Conservation (phyloP, 371 early-diverging fungal genomes). For the Basidiobolus heterosporus region DNA sequence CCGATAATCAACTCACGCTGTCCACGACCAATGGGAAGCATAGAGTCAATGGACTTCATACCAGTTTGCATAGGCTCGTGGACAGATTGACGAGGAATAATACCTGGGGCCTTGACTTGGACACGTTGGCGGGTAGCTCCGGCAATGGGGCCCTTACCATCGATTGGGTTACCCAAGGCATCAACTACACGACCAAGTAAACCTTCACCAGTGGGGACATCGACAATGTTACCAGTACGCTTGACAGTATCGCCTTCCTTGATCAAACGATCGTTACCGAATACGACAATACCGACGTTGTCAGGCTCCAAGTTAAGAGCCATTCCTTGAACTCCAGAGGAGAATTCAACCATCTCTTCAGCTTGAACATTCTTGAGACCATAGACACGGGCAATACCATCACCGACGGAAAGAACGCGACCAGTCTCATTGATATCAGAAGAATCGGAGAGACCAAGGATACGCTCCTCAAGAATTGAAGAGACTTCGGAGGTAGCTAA, state of each 20-base stretch:
- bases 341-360: slow-evolving; percentile 98
- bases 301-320: slow-evolving; percentile 93
- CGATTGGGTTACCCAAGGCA: slow-evolving; percentile 92
- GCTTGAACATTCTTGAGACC: slow-evolving; percentile 94
- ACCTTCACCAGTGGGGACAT: slow-evolving; percentile 81
- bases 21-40: slow-evolving; percentile 96
- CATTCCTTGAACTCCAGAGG: slow-evolving; percentile 92
- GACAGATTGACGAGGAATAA: slow-evolving; percentile 91
- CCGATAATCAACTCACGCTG: slow-evolving; percentile 97
- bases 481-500: slow-evolving; percentile 65
- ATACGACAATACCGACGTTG: slow-evolving; percentile 96
- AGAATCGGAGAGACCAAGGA: slow-evolving; percentile 56
- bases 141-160: slow-evolving; percentile 86
- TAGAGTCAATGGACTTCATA: slow-evolving; percentile 94
- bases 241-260: slow-evolving; percentile 94
- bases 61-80: slow-evolving; percentile 96
- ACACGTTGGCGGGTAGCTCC: slow-evolving; percentile 69
- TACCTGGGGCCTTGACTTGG: slow-evolving; percentile 94
- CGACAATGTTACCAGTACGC: slow-evolving; percentile 92
- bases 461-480: slow-evolving; percentile 79
- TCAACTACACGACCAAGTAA: slow-evolving; percentile 92
- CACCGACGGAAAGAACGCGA: slow-evolving; percentile 92
- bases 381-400: slow-evolving; percentile 97
- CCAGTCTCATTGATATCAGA: slow-evolving; percentile 89
- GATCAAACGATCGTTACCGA: slow-evolving; percentile 94